phyloP scores from a whole-genome alignment of 2,329 filamentous ascomycete species.

The Diaporthe destruens region DNA sequence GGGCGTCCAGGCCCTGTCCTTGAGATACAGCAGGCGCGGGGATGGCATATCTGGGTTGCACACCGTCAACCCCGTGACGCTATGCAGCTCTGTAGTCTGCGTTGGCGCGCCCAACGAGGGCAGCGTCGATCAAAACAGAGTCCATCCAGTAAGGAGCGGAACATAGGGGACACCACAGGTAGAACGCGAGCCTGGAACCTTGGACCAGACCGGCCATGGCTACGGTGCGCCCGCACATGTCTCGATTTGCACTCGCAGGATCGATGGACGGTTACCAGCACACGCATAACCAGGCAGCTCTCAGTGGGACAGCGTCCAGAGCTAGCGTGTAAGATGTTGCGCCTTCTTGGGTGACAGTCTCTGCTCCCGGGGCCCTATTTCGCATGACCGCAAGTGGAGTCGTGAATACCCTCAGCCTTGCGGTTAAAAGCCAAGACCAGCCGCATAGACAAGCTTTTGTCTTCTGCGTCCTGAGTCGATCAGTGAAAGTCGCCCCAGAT shows the following conservation, averaged over 20 bases:
- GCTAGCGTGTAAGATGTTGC: too few species aligned
- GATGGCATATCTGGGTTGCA: slow-evolving; percentile 13
- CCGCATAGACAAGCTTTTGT: slow-evolving; percentile 32
- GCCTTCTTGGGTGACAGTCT: not conserved
- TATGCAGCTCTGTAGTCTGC: slow-evolving; percentile 11
- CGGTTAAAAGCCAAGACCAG: slow-evolving; percentile 32
- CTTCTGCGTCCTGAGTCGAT: slow-evolving; percentile 30
- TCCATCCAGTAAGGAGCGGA: not conserved
- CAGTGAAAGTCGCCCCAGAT: slow-evolving; percentile 32
- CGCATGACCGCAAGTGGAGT: slow-evolving; percentile 8
- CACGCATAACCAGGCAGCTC: not conserved
- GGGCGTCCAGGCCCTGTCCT: not conserved
- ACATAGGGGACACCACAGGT: not conserved
- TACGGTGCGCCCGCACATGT: not conserved
- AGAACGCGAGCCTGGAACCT: not conserved
- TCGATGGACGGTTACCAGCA: slow-evolving; percentile 11
- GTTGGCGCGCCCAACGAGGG: slow-evolving; percentile 7
- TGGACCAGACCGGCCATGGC: not conserved
- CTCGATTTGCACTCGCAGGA: slow-evolving; percentile 23
- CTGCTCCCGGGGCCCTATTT: not conserved
- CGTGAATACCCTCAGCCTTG: slow-evolving; percentile 28
- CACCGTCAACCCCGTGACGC: slow-evolving; percentile 18
- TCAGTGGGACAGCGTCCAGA: not conserved
- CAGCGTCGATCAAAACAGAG: not conserved
- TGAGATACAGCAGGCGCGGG: slow-evolving; percentile 10